Base-by-base conservation (phyloP, 495 filamentous ascomycete species). In the Talaromyces stipitatus region DNA sequence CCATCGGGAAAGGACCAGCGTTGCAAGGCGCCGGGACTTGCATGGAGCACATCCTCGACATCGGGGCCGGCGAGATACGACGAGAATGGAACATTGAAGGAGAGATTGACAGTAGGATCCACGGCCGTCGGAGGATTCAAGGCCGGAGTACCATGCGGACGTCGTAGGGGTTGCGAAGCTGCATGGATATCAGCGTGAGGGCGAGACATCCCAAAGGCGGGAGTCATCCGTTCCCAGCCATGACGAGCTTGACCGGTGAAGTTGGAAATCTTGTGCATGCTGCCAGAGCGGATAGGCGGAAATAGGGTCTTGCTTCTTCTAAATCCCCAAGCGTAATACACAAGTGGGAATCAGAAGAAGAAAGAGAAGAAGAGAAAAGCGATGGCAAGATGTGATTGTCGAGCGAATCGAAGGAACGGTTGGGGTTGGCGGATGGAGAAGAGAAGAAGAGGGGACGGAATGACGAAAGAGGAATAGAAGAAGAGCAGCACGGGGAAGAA, bases 21-120 rank as follows among this genome's bases (percentile, higher is more conserved):
- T 57, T 88, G 82, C 10, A 92, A 81, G 38, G 91, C 91, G 55
- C 85, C 85, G 56, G 83, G 80, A 58, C 85, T 95, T 59, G 91
- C 91, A 72, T 96, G 88, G 51, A 97, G 76, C 61, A 97, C 88
- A 69, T 97, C 91, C 65, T 95, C 88, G 63, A 83, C 82, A 61
- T 96, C 89, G 61, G 94, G 94, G 26, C 95, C 94, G 59, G 88
- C 84, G 57, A 96, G 82, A 61, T 91, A 88, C 48, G 90, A 95
- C 56, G 89, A 84, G 74, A 98, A 96, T 29, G 94, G 94, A 8
- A 97, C 87, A 66, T 95, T 96, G 82, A 97, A 97, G 62, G 89
- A 89, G 51, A 89, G 79, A 61, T 86, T 85, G 64, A 92, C 86
- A 57, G 83, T 81, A 27, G 85, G 73, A 62, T 91, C 86, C 70